phyloP scores from a whole-genome alignment of 106 monocot species.

The Amphibolis antarctica region DNA sequence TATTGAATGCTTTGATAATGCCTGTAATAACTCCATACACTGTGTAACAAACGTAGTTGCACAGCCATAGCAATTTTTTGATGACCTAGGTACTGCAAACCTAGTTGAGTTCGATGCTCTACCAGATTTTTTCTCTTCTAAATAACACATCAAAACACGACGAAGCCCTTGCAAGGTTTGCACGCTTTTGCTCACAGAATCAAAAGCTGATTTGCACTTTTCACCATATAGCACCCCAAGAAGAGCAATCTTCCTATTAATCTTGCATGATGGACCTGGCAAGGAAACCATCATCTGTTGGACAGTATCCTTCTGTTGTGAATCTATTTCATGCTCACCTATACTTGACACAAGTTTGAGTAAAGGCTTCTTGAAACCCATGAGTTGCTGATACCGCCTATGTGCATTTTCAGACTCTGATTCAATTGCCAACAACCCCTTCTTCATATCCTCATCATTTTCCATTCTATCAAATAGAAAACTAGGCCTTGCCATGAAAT shows the following conservation, averaged over 20 bases:
- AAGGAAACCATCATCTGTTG: constrained; percentile 98
- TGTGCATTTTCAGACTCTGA: constrained; percentile 98
- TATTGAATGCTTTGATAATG: constrained; percentile 52
- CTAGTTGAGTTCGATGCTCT: constrained; percentile 20
- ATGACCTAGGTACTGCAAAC: constrained; percentile 44
- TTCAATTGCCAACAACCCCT: constrained; percentile 87
- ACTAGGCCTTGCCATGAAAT: constrained; percentile 97
- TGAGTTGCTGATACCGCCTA: constrained; percentile 92
- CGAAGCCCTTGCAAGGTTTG: constrained; percentile 95
- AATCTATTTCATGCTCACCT: constrained; percentile 91
- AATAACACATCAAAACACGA: constrained; percentile 69
- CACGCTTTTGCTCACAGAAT: constrained; percentile 98
- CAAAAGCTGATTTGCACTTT: constrained; percentile 98
- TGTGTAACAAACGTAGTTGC: constrained; percentile 78
- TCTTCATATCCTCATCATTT: constrained; percentile 99
- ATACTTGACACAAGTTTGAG: constrained; percentile 95
- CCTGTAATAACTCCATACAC: constrained; percentile 81
- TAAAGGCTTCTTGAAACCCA: constrained; percentile 94
- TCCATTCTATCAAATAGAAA: constrained; percentile 93
- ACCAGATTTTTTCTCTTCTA: constrained; percentile 72
- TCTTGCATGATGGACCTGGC: constrained; percentile 93
- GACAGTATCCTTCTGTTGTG: constrained; percentile 92
- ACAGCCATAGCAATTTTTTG: constrained; percentile 95
- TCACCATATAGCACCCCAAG: constrained; percentile 94
- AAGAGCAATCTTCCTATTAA: constrained; percentile 90